phyloP scores from a whole-genome alignment of 2,329 filamentous ascomycete species.

The Ophiostoma sp. region DNA sequence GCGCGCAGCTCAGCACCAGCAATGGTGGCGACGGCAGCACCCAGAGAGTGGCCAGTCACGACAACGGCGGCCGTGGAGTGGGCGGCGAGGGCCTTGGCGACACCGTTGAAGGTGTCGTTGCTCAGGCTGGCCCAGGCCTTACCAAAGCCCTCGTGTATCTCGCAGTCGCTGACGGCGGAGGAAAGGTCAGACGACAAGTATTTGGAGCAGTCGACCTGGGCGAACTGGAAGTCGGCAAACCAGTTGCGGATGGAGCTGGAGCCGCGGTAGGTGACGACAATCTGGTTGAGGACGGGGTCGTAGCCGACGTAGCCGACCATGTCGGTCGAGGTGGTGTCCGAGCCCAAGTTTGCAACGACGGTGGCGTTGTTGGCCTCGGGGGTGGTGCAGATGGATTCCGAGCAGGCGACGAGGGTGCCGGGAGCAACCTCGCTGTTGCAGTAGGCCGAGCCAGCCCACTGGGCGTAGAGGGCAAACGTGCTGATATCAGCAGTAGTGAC shows the following conservation, averaged over 20 bases:
- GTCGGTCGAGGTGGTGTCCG: slow-evolving; percentile 26
- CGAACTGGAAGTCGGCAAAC: slow-evolving; percentile 50
- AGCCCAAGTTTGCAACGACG: slow-evolving; percentile 40
- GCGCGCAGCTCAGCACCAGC: slow-evolving; percentile 52
- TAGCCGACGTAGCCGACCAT: slow-evolving; percentile 48
- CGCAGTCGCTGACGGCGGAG: slow-evolving; percentile 38
- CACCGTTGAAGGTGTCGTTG: slow-evolving; percentile 37
- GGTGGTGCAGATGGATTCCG: slow-evolving; percentile 39
- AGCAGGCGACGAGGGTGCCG: slow-evolving; percentile 42
- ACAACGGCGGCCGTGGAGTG: slow-evolving; percentile 39
- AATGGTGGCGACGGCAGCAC: slow-evolving; percentile 58
- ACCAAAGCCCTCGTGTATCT: slow-evolving; percentile 54
- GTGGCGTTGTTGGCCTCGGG: slow-evolving; percentile 42
- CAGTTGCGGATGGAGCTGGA: slow-evolving; percentile 56
- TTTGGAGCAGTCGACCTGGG: slow-evolving; percentile 34
- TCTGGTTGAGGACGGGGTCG: slow-evolving; percentile 45
- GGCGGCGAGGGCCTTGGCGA: slow-evolving; percentile 40
- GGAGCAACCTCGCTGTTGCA: slow-evolving; percentile 45
- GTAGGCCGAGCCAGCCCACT: slow-evolving; percentile 50
- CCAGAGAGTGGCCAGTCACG: slow-evolving; percentile 64
- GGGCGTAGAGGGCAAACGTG: slow-evolving; percentile 45
- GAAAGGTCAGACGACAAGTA: slow-evolving; percentile 8
- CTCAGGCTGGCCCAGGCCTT: slow-evolving; percentile 53
- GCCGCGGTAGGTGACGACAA: slow-evolving; percentile 58
- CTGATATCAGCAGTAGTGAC: slow-evolving; percentile 35